Evolutionary conservation across 805 yeast genomes (phyloP).

Genomic region (Yamadazyma akitaensis): DNA sequence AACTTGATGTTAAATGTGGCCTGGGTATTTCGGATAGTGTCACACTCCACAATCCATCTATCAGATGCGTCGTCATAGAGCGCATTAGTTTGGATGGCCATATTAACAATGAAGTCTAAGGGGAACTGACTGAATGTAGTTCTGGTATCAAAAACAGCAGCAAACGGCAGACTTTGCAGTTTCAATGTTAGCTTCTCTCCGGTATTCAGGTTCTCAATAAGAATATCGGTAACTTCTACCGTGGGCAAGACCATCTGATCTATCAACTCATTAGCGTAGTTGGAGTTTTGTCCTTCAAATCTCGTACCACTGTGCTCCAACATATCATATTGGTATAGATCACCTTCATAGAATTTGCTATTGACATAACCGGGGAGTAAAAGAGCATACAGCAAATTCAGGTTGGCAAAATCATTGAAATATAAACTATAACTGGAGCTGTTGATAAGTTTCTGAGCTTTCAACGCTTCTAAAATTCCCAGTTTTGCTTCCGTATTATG

Average conservation of each 20-base stretch:
- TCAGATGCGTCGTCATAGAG: constrained; percentile 45
- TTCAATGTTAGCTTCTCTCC: constrained; percentile 36
- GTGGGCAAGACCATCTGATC: constrained; percentile 25
- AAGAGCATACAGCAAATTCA: constrained; percentile 22
- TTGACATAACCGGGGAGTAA: constrained; percentile 62
- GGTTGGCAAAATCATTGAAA: constrained; percentile 18
- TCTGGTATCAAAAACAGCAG: constrained; percentile 61
- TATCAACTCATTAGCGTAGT: constrained; percentile 13
- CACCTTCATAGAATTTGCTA: constrained; percentile 42
- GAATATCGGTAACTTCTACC: constrained; percentile 23
- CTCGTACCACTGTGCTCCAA: constrained; percentile 40
- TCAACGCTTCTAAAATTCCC: constrained; percentile 28
- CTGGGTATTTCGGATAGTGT: constrained; percentile 37
- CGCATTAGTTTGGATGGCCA: constrained; percentile 71
- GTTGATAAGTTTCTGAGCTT: constrained; percentile 18
- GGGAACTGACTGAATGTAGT: constrained; percentile 52
- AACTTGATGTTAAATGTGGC: constrained; percentile 54
- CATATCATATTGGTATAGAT: constrained; percentile 47
- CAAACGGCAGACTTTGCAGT: constrained; percentile 31
- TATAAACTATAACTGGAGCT: constrained; percentile 35
- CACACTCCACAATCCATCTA: constrained; percentile 64
- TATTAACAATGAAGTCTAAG: constrained; percentile 48
- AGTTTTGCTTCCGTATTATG: constrained; percentile 19
- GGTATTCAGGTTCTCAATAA: constrained; percentile 26
- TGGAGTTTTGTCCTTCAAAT: constrained; percentile 32